Evolutionary conservation across 441 rosid genomes (phyloP), one percentile per base, ranked within the genome.

Genomic region (Gossypium laxum): DNA sequence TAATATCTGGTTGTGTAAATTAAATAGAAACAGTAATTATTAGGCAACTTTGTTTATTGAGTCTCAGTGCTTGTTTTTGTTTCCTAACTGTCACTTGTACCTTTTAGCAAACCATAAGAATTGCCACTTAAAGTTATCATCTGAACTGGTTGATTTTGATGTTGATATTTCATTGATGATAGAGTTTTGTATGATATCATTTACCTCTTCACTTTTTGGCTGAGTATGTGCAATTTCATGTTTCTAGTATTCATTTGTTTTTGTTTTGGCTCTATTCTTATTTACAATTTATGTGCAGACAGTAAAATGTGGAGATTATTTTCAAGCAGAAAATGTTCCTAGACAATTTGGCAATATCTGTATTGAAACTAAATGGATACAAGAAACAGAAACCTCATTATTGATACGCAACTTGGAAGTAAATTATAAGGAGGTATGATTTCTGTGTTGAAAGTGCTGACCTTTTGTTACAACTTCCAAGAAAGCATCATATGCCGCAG

Each of bases 231-330:
- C 2, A 12, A 21, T 64, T 19, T 64, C 32, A 41, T 11, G 52
- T 64, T 64, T 64, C 52, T 68, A n/a, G 24, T 68, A 5, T 56
- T 70, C 21, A 47, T 65, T 65, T 24, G 18, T 11, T 11, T n/a
- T 65, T 34, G 10, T 5, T n/a, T 26, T 47, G 14, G 34, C 7
- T 70, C 24, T 11, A 45, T 65, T 45, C 69, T 43, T 65, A 43
- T 45, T 63, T 65, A 65, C 38, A 65, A 22, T 65, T 43, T 24
- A 22, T 26, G 21, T 69, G 77, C 81, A 91, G 96, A 84, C 65
- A 34, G 82, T 82, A 50, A 91, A 89, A 75, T 85, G 98, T 51
- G 97, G 96, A 58, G 91, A 91, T 63, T 93, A 93, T 80, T 89
- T 86, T 80, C 93, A 82, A 82, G 84, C 90, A 14, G 91, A 84